phyloP scores from a whole-genome alignment of 345 rosid genomes.

The Stellera chamaejasme region DNA sequence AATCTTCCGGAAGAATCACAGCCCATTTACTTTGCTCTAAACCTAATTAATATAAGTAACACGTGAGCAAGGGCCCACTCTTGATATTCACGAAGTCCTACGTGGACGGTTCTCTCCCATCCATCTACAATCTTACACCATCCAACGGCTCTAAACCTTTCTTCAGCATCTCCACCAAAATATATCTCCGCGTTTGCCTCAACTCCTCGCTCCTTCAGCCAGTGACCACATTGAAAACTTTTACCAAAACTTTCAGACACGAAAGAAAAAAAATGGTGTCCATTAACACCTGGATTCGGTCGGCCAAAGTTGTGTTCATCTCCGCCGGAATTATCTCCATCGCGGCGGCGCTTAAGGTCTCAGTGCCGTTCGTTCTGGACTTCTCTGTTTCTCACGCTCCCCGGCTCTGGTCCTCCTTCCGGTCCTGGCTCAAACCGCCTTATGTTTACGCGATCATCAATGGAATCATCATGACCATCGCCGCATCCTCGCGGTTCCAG shows the following conservation, averaged over 20 bases:
- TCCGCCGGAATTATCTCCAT: constrained; percentile 26
- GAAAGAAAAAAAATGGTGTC: constrained; percentile 21
- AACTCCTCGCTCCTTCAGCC: no score
- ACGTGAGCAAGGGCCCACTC: constrained; percentile 16
- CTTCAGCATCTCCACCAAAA: neutral
- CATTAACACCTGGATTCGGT: constrained; percentile 12
- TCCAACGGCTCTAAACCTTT: constrained; percentile 9
- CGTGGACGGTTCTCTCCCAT: neutral
- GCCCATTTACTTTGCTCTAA: no score
- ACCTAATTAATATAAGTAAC: neutral
- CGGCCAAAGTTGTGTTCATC: constrained; percentile 26
- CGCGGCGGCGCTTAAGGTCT: constrained; percentile 24
- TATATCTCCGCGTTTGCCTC: no score
- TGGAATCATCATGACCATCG: constrained; percentile 46
- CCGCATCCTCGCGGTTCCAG: constrained; percentile 39
- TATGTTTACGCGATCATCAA: constrained; percentile 41
- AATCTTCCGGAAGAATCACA: no score
- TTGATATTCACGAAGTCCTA: neutral
- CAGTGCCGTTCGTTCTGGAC: constrained; percentile 25
- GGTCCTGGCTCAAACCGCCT: constrained; percentile 53
- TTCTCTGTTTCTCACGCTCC: constrained; percentile 31
- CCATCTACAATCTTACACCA: neutral
- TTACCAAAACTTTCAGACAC: neutral
- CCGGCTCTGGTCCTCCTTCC: constrained; percentile 26
- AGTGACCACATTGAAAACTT: no score